Conservation (phyloP, 2,329 filamentous ascomycete genomes). For the Paramyrothecium sp. region DNA sequence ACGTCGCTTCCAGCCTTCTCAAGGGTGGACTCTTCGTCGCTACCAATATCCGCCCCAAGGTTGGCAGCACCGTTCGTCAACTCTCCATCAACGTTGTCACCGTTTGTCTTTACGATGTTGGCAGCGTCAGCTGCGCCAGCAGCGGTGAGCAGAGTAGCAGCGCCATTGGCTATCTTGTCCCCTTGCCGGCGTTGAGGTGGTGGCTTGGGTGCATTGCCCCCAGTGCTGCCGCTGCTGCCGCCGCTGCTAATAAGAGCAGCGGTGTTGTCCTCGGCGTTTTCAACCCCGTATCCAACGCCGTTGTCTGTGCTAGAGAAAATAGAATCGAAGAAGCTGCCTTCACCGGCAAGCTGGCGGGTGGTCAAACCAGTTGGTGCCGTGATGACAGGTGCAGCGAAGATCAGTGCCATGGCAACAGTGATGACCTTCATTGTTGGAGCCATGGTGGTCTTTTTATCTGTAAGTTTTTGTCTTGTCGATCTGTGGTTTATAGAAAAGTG, state of each 20-base stretch:
- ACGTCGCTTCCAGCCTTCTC: background rate
- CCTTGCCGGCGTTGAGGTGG: constrained; percentile 1
- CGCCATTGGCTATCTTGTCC: constrained; percentile 10
- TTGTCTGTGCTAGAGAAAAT: constrained; percentile 9
- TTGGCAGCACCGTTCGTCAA: constrained; percentile 6
- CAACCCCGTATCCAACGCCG: constrained; percentile 7
- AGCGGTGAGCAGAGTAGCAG: constrained; percentile 1
- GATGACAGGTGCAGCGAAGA: background rate
- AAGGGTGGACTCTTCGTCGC: constrained; percentile 6
- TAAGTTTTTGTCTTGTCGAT: background rate
- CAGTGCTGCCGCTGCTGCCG: too few species aligned
- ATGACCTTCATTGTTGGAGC: background rate
- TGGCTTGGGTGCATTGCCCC: background rate
- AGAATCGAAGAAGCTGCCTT: constrained; percentile 5
- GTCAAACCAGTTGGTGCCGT: background rate
- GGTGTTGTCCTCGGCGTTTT: constrained; percentile 8
- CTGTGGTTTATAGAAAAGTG: background rate
- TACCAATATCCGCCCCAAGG: constrained; percentile 3
- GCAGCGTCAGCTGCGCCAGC: background rate
- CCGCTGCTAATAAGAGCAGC: background rate
- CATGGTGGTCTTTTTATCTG: background rate
- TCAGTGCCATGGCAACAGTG: background rate
- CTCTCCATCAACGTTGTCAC: constrained; percentile 8
- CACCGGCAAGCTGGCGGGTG: constrained; percentile 8
- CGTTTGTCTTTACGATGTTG: constrained; percentile 4